phyloP scores from a whole-genome alignment of 1,284 basidiomycete genomes.

The Tilletia indica region DNA sequence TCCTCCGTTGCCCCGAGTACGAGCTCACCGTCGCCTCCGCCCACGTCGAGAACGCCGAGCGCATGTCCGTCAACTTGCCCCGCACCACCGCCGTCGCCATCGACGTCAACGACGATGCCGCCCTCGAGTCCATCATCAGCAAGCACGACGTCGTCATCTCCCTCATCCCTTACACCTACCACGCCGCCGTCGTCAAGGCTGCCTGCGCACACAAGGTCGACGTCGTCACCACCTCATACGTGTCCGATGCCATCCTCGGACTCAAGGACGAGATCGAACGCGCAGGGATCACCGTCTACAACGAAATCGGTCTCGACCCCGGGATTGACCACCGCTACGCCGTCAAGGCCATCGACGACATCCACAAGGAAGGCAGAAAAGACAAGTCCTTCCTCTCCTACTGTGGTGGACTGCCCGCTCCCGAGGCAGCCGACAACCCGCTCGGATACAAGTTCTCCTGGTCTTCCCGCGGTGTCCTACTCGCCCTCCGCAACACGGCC shows the following conservation, averaged over 20 bases:
- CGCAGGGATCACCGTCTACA: constrained; percentile 91
- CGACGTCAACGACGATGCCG: constrained; percentile 73
- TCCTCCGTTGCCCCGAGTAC: constrained; percentile 75
- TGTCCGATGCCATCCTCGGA: constrained; percentile 85
- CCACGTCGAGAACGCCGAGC: constrained; percentile 66
- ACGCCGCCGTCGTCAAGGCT: constrained; percentile 85
- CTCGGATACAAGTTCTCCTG: constrained; percentile 99
- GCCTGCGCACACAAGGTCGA: constrained; percentile 92
- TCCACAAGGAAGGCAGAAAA: constrained; percentile 84
- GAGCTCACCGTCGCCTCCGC: too few relatives aligned
- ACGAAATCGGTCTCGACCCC: constrained; percentile 96
- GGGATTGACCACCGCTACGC: constrained; percentile 97
- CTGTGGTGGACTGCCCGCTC: constrained; percentile 93
- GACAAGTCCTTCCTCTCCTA: constrained; percentile 92
- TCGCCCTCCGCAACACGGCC: constrained; percentile 88
- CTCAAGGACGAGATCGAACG: constrained; percentile 79
- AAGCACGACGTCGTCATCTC: constrained; percentile 91
- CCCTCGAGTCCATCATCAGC: constrained; percentile 76
- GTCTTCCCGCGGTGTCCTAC: constrained; percentile 92
- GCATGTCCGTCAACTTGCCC: constrained; percentile 68
- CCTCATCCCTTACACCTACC: constrained; percentile 92
- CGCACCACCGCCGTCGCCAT: constrained; percentile 74
- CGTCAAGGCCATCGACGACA: constrained; percentile 91
- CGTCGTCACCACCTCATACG: constrained; percentile 95
- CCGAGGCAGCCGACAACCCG: constrained; percentile 85